Conservation (phyloP, 2,329 filamentous ascomycete genomes). For the Penicillium freii region DNA sequence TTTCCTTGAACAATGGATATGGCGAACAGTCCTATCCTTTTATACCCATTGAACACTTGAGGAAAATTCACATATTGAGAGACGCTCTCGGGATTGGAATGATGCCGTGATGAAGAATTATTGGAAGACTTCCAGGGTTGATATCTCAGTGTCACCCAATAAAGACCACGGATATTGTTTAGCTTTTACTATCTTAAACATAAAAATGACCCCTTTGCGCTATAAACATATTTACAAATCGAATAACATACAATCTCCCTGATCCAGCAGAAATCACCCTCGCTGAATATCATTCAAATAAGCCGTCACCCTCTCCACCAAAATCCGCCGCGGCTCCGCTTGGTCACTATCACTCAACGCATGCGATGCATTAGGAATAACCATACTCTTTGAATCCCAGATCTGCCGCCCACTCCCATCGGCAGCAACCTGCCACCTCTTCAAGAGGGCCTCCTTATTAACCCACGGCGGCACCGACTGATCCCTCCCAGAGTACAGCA, state of each 20-base stretch:
- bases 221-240: background rate
- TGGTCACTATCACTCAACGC: constrained; percentile 29
- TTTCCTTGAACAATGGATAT: background rate
- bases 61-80: background rate
- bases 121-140: background rate
- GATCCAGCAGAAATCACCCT: background rate
- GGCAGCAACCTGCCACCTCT: constrained; percentile 41
- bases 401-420: constrained; percentile 34
- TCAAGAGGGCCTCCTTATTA: constrained; percentile 43
- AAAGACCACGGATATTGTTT: background rate
- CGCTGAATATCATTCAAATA: constrained; percentile 45
- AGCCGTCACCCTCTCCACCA: constrained; percentile 51
- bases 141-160: background rate
- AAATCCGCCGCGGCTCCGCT: constrained; percentile 46
- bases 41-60: background rate
- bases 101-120: background rate
- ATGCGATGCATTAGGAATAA: constrained; percentile 45
- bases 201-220: background rate
- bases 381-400: constrained; percentile 48
- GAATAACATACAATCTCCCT: background rate
- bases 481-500: constrained; percentile 47
- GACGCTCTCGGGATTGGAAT: background rate
- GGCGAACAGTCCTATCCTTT: background rate
- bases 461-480: constrained; percentile 46
- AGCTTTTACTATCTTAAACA: background rate